Evolutionary conservation across 768 basidiomycete genomes (phyloP), one percentile per base, ranked within the genome.

Genomic region (Lactifluus volemus): DNA sequence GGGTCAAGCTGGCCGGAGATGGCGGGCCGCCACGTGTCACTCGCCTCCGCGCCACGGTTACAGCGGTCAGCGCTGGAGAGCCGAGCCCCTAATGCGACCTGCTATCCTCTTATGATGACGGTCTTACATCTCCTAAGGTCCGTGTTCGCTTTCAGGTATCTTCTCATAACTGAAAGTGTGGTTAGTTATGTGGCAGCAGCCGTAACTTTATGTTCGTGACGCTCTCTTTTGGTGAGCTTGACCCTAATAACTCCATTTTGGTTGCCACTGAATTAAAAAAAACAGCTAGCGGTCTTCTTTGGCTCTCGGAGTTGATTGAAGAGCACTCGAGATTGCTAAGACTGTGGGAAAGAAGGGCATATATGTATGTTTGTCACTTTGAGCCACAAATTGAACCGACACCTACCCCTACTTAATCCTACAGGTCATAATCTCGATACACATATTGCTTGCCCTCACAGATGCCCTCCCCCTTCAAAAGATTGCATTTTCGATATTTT

Each of bases 221-320:
- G 1, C 79, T 98, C 45, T 93, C 92, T 10, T 78, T 98, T 54
- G 94, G 94, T 93, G 55, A 52, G 83, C 75, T 47, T 17, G 8
- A 21, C 30, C 63, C 51, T 14, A 57, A 32, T 38, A 30, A 45
- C 48, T 53, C 36, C 48, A 17, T 58, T 49, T 32, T 51, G 42
- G 21, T 59, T 51, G 19, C 53, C 21, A 2, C 5, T 14, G 44
- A 47, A 65, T 64, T 45, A 68, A 51, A 59, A 53, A 63, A 50
- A 25, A 61, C 70, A 96, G 96, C 96, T 52, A 95, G 91, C 73
- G 96, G 95, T 7, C 77, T 98, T 49, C 75, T 98, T 57, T 98
- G 96, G 79, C 76, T 96, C 36, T 94, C 95, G 2, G 96, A 98
- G 71, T 72, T 98, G 36, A 98, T 98, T 63, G 96, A 98, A 72